Evolutionary conservation across 1,139 yeast species (phyloP).

Genomic region (Pichia sp.): DNA sequence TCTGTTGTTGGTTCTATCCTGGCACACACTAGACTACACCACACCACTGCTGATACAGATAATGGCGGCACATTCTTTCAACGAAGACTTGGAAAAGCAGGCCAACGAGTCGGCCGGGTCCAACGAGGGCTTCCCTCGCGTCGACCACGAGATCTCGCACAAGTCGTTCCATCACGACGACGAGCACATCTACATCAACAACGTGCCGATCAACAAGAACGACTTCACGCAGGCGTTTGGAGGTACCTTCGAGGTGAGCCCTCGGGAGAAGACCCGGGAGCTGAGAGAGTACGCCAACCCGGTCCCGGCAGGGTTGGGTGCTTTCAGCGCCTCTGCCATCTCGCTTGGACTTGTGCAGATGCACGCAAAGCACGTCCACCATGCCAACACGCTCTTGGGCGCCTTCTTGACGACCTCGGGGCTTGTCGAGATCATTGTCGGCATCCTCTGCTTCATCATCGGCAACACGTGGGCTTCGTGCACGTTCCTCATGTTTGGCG

Average conservation of each 20-base stretch:
- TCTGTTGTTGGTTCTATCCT: too few species aligned
- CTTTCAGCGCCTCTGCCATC: constrained; percentile 31
- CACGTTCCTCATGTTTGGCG: constrained; percentile 63
- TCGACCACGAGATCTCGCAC: constrained; percentile 14
- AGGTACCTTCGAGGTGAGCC: constrained; percentile 32
- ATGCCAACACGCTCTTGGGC: constrained; percentile 39
- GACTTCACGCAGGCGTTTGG: constrained; percentile 35
- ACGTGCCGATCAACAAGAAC: constrained; percentile 30
- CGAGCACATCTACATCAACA: constrained; percentile 33
- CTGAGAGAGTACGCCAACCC: constrained; percentile 33
- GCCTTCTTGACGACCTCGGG: constrained; percentile 47
- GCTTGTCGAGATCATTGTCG: constrained; percentile 44
- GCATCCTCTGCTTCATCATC: constrained; percentile 38
- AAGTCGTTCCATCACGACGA: constrained; percentile 21
- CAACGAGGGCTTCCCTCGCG: constrained; percentile 11
- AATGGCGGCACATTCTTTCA: constrained; percentile 19
- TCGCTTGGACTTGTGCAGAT: constrained; percentile 33
- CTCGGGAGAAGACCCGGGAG: constrained; percentile 27
- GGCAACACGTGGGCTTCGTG: constrained; percentile 45
- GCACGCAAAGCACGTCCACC: constrained; percentile 37
- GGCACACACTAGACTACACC: too few species aligned
- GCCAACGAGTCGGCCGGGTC: constrained; percentile 1
- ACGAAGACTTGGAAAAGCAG: constrained; percentile 29
- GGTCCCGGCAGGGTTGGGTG: constrained; percentile 36
- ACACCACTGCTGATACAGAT: constrained; percentile 2